Evolutionary conservation across 2,329 filamentous ascomycete genomes (phyloP).

Genomic region (Colletotrichum lindemuthianum): DNA sequence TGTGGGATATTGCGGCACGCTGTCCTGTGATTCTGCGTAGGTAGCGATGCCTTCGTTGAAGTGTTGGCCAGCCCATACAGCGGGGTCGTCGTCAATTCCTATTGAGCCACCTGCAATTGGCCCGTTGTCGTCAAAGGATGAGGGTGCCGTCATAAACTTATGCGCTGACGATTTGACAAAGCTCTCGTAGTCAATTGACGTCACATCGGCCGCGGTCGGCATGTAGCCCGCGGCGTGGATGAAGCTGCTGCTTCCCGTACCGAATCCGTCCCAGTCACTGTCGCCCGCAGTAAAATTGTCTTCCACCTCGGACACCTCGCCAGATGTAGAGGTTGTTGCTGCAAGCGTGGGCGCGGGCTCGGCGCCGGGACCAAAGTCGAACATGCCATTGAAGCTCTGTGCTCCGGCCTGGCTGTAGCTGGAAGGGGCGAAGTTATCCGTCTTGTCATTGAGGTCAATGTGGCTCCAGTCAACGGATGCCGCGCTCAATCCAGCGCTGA

Average conservation of each 20-base stretch:
- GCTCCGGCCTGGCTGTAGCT: constrained; percentile 64
- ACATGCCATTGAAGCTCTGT: constrained; percentile 61
- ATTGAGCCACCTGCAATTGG: constrained; percentile 54
- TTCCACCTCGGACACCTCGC: constrained; percentile 74
- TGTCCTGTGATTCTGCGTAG: constrained; percentile 46
- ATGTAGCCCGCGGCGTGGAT: constrained; percentile 41
- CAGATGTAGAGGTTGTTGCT: constrained; percentile 69
- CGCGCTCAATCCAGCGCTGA: constrained; percentile 70
- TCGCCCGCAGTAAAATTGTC: constrained; percentile 61
- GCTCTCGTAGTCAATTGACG: constrained; percentile 64
- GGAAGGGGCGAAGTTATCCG: constrained; percentile 61
- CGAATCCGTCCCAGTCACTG: constrained; percentile 60
- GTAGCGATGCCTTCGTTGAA: constrained; percentile 47
- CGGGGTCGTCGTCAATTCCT: constrained; percentile 61
- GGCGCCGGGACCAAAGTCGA: constrained; percentile 62
- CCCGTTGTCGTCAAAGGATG: constrained; percentile 50
- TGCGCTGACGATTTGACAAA: constrained; percentile 62
- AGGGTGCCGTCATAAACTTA: constrained; percentile 55
- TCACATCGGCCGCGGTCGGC: constrained; percentile 58
- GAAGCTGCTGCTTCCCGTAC: constrained; percentile 56
- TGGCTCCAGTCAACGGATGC: constrained; percentile 58
- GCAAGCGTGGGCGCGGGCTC: constrained; percentile 66
- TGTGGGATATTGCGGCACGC: constrained; percentile 25
- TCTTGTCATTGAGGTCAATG: constrained; percentile 57
- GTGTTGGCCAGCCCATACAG: constrained; percentile 58